Percentiles rank a stretch among this genome's conserved stretches.
Evolutionary conservation across 305 asterid species (phyloP).

Genomic region (Fraxinus dipetala): DNA sequence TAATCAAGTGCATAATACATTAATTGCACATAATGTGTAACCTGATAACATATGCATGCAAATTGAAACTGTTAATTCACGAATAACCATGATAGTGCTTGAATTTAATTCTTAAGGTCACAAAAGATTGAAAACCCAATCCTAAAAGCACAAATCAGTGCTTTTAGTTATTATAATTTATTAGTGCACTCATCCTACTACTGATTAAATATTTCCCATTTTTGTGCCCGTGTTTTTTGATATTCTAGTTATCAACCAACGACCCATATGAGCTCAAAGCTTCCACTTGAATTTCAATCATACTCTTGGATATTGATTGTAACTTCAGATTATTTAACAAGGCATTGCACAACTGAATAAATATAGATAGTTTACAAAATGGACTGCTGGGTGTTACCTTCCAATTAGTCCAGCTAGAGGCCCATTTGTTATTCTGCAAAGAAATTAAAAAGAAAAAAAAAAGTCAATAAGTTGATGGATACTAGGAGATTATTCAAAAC

Average conservation of each 20-base stretch:
- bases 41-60: background rate
- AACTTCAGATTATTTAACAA: background rate
- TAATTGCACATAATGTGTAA: background rate
- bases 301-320: background rate
- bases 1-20: background rate
- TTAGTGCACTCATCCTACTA: background rate
- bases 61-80: background rate
- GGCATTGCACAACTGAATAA: background rate
- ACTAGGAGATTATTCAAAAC: background rate
- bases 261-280: background rate
- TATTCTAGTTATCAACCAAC: background rate
- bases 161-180: background rate
- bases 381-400: constrained; percentile 48
- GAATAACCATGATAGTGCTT: background rate
- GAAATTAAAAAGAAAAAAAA: constrained; percentile 9
- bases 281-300: background rate
- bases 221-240: background rate
- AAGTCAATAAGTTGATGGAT: constrained; percentile 13
- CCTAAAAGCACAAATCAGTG: background rate
- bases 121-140: background rate
- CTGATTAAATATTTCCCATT: background rate
- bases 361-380: background rate
- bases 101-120: background rate
- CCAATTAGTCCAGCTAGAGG: constrained; percentile 95
- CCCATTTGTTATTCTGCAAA: constrained; percentile 82